Evolutionary conservation across 1,284 basidiomycete genomes (phyloP), one percentile per base, ranked within the genome.

Genomic region (Moniliophthora roreri): DNA sequence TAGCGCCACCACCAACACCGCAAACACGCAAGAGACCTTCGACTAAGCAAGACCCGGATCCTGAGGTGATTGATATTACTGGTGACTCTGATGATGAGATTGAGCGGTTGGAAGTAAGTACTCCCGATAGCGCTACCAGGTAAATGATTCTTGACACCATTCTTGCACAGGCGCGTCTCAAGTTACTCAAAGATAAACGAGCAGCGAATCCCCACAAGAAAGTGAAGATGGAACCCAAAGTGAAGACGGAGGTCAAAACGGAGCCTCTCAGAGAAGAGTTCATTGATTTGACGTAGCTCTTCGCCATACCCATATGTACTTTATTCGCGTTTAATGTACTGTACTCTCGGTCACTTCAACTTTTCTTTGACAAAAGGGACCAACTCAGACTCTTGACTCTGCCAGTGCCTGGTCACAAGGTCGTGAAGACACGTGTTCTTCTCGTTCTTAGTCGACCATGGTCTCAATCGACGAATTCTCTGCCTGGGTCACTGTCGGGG

Each of bases 401-500:
- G n/a, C n/a, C n/a, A n/a, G n/a, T n/a, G n/a, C n/a, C n/a, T n/a
- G n/a, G n/a, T n/a, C n/a, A n/a, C n/a, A n/a, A n/a, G n/a, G n/a
- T n/a, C n/a, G n/a, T n/a, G n/a, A n/a, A n/a, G n/a, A n/a, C n/a
- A n/a, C n/a, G n/a, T n/a, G n/a, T n/a, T n/a, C n/a, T n/a, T n/a
- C n/a, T n/a, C n/a, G n/a, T n/a, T n/a, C n/a, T n/a, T n/a, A n/a
- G n/a, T 34, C 47, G 4, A 54, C 47, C 34, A 49, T 49, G 16
- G 28, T 55, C 8, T 10, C 37, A 13, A 24, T 55, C 15, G 34
- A 18, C 13, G 39, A 42, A 2, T 48, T 32, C 7, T 48, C 50
- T 20, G 54, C 50, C 11, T 55, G 54, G 54, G 44, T 55, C 11
- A 36, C 28, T 5, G 36, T 52, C 0, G 54, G n/a, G 44, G 44